Percentiles rank a stretch among this genome's conserved stretches.
phyloP scores from a whole-genome alignment of 345 rosid genomes.

The Gossypium rotundifolium region DNA sequence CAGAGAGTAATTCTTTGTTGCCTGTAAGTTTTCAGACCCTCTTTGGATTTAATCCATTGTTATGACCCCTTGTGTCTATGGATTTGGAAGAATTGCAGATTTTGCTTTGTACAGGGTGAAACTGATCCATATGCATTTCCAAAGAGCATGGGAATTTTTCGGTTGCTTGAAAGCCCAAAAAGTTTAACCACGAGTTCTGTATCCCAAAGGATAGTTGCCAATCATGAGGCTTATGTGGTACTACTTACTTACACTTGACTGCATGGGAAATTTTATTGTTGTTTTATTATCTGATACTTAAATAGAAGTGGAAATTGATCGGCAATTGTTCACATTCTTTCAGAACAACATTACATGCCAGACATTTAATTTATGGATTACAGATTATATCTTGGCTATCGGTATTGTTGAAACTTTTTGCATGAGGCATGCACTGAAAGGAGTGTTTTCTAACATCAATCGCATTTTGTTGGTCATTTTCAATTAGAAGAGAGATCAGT shows the following conservation, averaged over 20 bases:
- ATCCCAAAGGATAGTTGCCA: constrained; percentile 71
- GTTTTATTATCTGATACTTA: background rate
- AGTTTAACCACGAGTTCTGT: constrained; percentile 66
- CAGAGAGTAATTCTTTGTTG: constrained; percentile 45
- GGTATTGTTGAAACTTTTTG: background rate
- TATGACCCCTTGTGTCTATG: background rate
- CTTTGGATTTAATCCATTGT: background rate
- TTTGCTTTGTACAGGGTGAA: constrained; percentile 40
- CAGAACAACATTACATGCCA: background rate
- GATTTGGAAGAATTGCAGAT: background rate
- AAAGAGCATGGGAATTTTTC: constrained; percentile 71
- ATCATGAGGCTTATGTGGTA: constrained; percentile 80
- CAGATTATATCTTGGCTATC: too few species aligned
- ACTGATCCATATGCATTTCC: constrained; percentile 72
- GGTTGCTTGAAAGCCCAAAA: constrained; percentile 67
- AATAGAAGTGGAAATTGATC: background rate
- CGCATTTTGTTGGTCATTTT: background rate
- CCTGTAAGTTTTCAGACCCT: constrained; percentile 30
- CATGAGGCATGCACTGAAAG: background rate
- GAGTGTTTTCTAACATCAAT: background rate
- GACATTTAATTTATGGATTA: background rate
- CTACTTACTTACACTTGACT: background rate
- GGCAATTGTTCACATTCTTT: background rate
- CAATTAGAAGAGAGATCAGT: background rate
- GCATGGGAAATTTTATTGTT: background rate